Evolutionary conservation across 768 basidiomycete genomes (phyloP).

Genomic region (Boletus reticulatus): DNA sequence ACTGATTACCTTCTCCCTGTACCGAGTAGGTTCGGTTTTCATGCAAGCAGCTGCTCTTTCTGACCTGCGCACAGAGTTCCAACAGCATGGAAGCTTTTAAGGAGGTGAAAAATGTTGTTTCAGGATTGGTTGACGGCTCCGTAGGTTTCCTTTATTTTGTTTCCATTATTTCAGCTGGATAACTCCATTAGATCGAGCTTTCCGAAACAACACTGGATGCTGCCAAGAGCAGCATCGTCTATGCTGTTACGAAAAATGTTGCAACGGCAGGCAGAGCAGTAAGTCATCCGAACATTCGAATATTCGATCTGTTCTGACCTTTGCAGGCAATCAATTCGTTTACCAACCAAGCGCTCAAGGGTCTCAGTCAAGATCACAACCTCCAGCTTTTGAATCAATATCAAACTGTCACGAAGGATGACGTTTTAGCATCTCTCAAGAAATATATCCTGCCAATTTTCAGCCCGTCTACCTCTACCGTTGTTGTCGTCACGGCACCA

Average conservation of each 20-base stretch:
- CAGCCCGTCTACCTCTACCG: constrained; percentile 68
- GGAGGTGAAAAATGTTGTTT: constrained; percentile 75
- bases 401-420: constrained; percentile 74
- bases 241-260: constrained; percentile 72
- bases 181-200: constrained; percentile 60
- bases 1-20: constrained; percentile 70
- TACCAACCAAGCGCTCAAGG: constrained; percentile 87
- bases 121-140: constrained; percentile 76
- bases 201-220: constrained; percentile 83
- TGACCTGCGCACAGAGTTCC: constrained; percentile 57
- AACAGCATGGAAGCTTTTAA: constrained; percentile 76
- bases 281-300: constrained; percentile 27
- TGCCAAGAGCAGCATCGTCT: constrained; percentile 91
- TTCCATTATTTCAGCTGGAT: neutral
- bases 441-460: constrained; percentile 87
- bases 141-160: constrained; percentile 41
- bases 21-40: constrained; percentile 52
- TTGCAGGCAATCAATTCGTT: constrained; percentile 78
- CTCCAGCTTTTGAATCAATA: constrained; percentile 75
- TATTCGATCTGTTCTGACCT: constrained; percentile 7
- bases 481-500: constrained; percentile 80
- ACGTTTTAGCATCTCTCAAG: constrained; percentile 66
- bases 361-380: constrained; percentile 71
- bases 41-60: neutral
- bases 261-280: constrained; percentile 89